Conservation (phyloP, 352 stramenopile species). For the Pythium periplocum region DNA sequence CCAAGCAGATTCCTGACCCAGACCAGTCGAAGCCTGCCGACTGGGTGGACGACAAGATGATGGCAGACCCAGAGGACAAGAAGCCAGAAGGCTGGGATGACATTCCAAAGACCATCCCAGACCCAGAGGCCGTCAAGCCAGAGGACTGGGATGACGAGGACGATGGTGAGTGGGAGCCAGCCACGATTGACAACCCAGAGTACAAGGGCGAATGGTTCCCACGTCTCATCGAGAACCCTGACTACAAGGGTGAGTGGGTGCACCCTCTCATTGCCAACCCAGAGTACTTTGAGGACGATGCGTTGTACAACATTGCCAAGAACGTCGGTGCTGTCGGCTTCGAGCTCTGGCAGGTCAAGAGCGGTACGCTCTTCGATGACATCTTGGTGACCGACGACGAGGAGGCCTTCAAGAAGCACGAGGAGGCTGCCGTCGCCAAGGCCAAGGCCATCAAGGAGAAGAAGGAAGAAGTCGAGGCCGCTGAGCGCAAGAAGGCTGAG, state of each 20-base stretch:
- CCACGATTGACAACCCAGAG: conserved; percentile 95
- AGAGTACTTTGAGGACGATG: conserved; percentile 94
- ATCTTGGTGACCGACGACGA: conserved; percentile 98
- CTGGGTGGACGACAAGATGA: conserved; percentile 96
- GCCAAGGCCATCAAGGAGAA: conserved; percentile 70
- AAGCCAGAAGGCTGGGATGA: conserved; percentile 98
- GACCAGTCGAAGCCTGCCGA: conserved; percentile 95
- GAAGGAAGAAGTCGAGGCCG: conserved; percentile 78
- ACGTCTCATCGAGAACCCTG: conserved; percentile 97
- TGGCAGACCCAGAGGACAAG: conserved; percentile 91
- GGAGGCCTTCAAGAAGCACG: conserved; percentile 94
- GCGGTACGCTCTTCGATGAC: conserved; percentile 98
- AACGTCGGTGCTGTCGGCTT: conserved; percentile 96
- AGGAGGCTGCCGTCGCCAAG: conserved; percentile 94
- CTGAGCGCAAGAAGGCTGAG: conserved; percentile 54
- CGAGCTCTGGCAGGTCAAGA: conserved; percentile 99
- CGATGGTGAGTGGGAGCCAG: conserved; percentile 97
- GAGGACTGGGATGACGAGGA: conserved; percentile 99
- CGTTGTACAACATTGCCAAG: conserved; percentile 95
- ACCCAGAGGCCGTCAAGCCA: conserved; percentile 95
- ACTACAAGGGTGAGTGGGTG: conserved; percentile 98
- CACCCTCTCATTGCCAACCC: conserved; percentile 97
- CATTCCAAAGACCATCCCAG: conserved; percentile 94
- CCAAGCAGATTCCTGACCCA: conserved; percentile 97
- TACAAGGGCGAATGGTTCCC: conserved; percentile 99